Evolutionary conservation across 2,329 filamentous ascomycete genomes (phyloP).

Genomic region (Neofusicoccum kwambonambiense): DNA sequence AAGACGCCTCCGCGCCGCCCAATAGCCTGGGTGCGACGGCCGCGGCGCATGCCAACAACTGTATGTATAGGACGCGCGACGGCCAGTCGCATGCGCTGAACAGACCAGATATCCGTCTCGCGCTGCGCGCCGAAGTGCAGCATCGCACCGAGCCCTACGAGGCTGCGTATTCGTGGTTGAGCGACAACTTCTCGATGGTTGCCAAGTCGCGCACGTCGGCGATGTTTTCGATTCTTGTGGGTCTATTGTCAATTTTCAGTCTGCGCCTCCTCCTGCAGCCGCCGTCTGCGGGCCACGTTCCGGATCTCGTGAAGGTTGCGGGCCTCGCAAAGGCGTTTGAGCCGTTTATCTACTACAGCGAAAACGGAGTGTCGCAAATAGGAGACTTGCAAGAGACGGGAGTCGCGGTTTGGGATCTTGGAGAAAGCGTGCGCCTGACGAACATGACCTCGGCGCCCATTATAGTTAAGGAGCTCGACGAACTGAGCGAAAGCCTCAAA

Average conservation of each 20-base stretch:
- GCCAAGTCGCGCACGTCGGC: slow-evolving; percentile 71
- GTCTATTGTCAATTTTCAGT: slow-evolving; percentile 64
- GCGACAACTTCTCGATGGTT: slow-evolving; percentile 57
- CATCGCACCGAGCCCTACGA: slow-evolving; percentile 85
- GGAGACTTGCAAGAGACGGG: slow-evolving; percentile 87
- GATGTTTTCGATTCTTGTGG: slow-evolving; percentile 59
- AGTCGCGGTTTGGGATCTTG: slow-evolving; percentile 90
- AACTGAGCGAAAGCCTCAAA: slow-evolving; percentile 81
- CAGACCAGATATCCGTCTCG: slow-evolving; percentile 63
- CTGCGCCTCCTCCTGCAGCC: slow-evolving; percentile 69
- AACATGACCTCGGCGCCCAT: slow-evolving; percentile 88
- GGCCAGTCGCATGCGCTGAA: slow-evolving; percentile 13
- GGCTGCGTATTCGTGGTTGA: slow-evolving; percentile 64
- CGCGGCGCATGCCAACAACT: slow-evolving; percentile 41
- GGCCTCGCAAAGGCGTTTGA: slow-evolving; percentile 88
- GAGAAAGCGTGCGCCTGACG: slow-evolving; percentile 82
- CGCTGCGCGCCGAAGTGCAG: slow-evolving; percentile 81
- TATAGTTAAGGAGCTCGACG: slow-evolving; percentile 83
- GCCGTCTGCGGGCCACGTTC: slow-evolving; percentile 64
- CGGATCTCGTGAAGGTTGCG: slow-evolving; percentile 87
- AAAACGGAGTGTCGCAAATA: slow-evolving; percentile 82
- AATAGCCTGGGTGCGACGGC: not conserved
- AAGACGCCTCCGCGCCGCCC: slow-evolving; percentile 24
- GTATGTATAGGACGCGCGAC: slow-evolving; percentile 39
- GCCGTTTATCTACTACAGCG: slow-evolving; percentile 90